phyloP scores from a whole-genome alignment of 495 filamentous ascomycete species.

The Penicillium simplicissimum region DNA sequence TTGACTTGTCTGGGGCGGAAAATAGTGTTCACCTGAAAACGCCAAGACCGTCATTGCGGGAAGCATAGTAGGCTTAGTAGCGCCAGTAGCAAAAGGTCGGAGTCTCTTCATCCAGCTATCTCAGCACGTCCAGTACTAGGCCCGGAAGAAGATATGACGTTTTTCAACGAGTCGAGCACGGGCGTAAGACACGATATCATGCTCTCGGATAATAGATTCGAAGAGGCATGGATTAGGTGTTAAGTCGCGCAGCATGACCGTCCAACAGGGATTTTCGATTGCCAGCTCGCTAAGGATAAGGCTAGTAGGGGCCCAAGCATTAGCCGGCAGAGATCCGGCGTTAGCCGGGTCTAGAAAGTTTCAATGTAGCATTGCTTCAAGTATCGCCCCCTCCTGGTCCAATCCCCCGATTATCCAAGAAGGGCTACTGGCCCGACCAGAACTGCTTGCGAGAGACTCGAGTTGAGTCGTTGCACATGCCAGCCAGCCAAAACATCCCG shows the following conservation, averaged over 20 bases:
- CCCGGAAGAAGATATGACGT: not conserved
- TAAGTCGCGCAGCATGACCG: not conserved
- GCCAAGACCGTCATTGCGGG: not conserved
- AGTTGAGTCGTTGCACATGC: slow-evolving; percentile 23
- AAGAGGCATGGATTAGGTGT: slow-evolving; percentile 2
- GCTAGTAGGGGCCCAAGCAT: slow-evolving; percentile 19
- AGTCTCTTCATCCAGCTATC: not conserved
- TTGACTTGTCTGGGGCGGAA: not conserved
- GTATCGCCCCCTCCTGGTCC: not conserved
- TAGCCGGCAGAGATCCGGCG: slow-evolving; percentile 27
- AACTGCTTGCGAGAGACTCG: slow-evolving; percentile 14
- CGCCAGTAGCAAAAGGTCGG: not conserved
- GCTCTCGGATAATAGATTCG: not conserved
- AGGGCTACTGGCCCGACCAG: slow-evolving; percentile 8
- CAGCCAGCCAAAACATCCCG: slow-evolving; percentile 7
- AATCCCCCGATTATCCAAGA: slow-evolving; percentile 13
- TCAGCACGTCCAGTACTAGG: not conserved
- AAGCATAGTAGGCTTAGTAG: not conserved
- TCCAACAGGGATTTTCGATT: slow-evolving; percentile 9
- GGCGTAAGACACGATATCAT: not conserved
- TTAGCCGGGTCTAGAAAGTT: slow-evolving; percentile 35
- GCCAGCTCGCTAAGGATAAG: slow-evolving; percentile 21
- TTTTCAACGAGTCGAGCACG: not conserved
- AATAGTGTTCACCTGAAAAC: not conserved
- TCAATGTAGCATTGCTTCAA: slow-evolving; percentile 33